These are phyloP conservation scores for Entomortierella chlamydospora DNA, from an alignment of 192 early-diverging fungal genomes.

Conservation along the genomic window DNA sequence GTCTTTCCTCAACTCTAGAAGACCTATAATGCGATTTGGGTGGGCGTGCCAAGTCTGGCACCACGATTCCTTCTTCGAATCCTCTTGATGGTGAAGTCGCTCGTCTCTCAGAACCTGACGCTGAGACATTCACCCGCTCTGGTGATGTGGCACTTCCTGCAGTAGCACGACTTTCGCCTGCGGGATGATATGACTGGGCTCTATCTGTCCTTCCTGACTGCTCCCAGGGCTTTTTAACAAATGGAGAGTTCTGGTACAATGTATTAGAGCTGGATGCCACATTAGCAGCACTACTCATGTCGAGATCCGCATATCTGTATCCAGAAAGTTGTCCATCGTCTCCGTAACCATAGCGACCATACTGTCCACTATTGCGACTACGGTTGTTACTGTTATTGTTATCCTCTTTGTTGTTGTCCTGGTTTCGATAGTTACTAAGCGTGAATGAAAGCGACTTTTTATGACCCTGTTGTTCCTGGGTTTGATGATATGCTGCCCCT, in stretches of 20 bases:
- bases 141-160: neutral
- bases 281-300: conserved; percentile 32
- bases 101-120: neutral
- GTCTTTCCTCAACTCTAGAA: conserved; percentile 24
- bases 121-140: neutral
- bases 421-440: neutral
- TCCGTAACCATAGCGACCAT: neutral
- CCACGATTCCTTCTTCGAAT: conserved; percentile 18
- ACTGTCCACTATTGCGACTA: neutral
- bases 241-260: conserved; percentile 37
- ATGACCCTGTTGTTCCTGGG: neutral
- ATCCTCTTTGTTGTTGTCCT: neutral
- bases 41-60: conserved; percentile 35
- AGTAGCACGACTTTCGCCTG: neutral
- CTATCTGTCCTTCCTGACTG: neutral
- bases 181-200: neutral
- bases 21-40: conserved; percentile 29
- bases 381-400: neutral
- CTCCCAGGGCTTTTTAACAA: conserved; percentile 9
- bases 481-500: conserved; percentile 5
- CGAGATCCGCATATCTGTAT: conserved; percentile 34
- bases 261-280: conserved; percentile 16
- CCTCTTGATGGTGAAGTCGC: neutral
- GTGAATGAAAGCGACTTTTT: conserved; percentile 30
- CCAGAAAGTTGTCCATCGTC: conserved; percentile 29